Evolutionary conservation across 768 basidiomycete species (phyloP), one percentile per base, ranked within the genome.

Genomic region (Mycena rebaudengoi): DNA sequence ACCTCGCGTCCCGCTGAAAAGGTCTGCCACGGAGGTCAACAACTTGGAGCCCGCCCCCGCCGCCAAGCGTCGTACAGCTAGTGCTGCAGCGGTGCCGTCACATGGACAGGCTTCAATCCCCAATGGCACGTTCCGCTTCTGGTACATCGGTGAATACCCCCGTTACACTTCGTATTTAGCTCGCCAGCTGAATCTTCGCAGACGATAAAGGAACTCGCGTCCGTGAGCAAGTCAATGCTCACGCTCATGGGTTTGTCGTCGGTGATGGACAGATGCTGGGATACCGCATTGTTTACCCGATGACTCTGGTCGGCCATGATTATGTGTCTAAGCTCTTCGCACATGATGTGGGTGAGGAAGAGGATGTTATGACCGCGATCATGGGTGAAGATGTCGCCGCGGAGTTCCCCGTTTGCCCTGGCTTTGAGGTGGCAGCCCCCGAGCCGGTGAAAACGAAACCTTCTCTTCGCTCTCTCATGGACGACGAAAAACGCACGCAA

Each of bases 311-410:
- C 7, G 44, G 23, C 25, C 62, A 64, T 35, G 41, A 40, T 8
- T 29, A 60, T 6, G 54, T 25, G 4, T 51, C 61, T 20, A 21
- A 51, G 32, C 43, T 64, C 2, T 41, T 41, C 11, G 54, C 29
- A 18, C 58, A n/a, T 4, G 20, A 55, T n/a, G n/a, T n/a, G 23
- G 46, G 44, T 30, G 23, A 45, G 13, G 45, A 48, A 18, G 58
- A 13, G 12, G 44, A 58, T 18, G 18, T 11, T 26, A 26, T 55
- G 6, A 43, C 53, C 18, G 66, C 56, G 12, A 49, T 60, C 18
- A 67, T 67, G 58, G 33, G 26, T 13, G 66, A 67, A 33, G 56
- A 60, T 26, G 21, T 25, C 8, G 62, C 66, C 12, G 62, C 60
- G 4, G 13, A 10, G 6, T 67, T 60, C 37, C 48, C 62, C 14